Base-by-base conservation (phyloP, 768 basidiomycete species). In the Krasilnikovozyma curviuscula region DNA sequence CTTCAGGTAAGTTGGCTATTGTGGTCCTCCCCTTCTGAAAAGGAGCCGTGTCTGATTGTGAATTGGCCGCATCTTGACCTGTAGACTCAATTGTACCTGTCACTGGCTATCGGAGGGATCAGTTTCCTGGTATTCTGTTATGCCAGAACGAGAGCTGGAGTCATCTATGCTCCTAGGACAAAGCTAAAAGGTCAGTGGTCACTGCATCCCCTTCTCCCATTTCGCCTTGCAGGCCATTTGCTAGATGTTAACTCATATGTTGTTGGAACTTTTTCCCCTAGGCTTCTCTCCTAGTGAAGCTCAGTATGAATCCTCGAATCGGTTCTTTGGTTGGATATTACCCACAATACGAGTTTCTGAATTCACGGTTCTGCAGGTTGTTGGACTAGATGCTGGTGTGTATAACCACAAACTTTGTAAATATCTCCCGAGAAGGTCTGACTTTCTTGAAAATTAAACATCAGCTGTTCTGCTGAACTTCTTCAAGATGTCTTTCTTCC, bases 341-440 rank as follows among this genome's bases (percentile, higher is more conserved):
- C 91, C 91, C 1, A 97, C 91, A 0, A 72, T 95, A 35, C 69
- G 73, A 49, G 86, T 80, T 0, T 88, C 83, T 38, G 91, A 98
- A 61, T 88, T 83, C 52, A 81, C 85, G 0, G 77, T 98, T 3
- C 70, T 98, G 2, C 88, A 95, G 64, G 91, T 93, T 42, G 91
- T 98, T 12, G 91, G 91, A 0, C 68, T 98, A 34, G 91, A 98
- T 64, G 91, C 91, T 34, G 89, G 86, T 2, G 93, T 97, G n/a
- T n/a, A n/a, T n/a, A n/a, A n/a, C n/a, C n/a, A n/a, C n/a, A n/a
- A n/a, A n/a, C n/a, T n/a, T n/a, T 57, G 85, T 86, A 60, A 58
- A 83, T 71, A 13, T 16, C 27, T 38, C n/a, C 2, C 29, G 1
- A 19, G 18, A n/a, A n/a, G 28, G 14, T 28, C 14, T 13, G 6